These are phyloP conservation scores for Brachypodium distachyon DNA, from an alignment of 202 grass and related monocot genomes.

Conservation along the genomic window DNA sequence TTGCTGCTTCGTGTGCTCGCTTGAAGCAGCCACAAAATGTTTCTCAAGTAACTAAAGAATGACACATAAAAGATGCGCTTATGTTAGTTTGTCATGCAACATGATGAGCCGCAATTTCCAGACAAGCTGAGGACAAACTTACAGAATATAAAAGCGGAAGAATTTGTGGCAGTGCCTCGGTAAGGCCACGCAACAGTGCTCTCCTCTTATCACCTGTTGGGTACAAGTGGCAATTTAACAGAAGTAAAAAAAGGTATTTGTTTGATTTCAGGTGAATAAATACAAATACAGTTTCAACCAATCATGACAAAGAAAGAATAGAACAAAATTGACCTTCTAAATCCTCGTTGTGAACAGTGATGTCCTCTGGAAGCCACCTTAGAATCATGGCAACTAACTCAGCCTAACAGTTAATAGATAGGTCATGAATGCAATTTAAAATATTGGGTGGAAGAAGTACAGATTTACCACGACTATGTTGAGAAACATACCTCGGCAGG, in stretches of 20 bases:
- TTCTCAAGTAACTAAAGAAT: constrained; percentile 79
- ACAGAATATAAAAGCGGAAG: constrained; percentile 86
- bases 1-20: constrained; percentile 55
- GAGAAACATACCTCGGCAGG: constrained; percentile 54
- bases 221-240: constrained; percentile 13
- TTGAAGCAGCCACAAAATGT: constrained; percentile 87
- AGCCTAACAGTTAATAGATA: constrained; percentile 50
- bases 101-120: not conserved
- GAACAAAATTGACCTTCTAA: constrained; percentile 54
- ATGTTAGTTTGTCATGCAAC: not conserved
- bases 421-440: constrained; percentile 18
- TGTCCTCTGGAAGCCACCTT: constrained; percentile 97
- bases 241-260: not conserved
- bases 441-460: not conserved
- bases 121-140: constrained; percentile 37
- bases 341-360: constrained; percentile 98
- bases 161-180: constrained; percentile 77
- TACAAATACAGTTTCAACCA: not conserved
- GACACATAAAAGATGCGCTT: constrained; percentile 3
- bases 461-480: constrained; percentile 22
- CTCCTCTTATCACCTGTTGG: constrained; percentile 80
- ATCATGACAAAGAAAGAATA: constrained; percentile 9
- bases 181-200: constrained; percentile 82
- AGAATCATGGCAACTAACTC: constrained; percentile 96
- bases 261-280: not conserved